Base-by-base conservation (phyloP, 2,329 filamentous ascomycete genomes). In the Paecilomyces dactylethromorphus region DNA sequence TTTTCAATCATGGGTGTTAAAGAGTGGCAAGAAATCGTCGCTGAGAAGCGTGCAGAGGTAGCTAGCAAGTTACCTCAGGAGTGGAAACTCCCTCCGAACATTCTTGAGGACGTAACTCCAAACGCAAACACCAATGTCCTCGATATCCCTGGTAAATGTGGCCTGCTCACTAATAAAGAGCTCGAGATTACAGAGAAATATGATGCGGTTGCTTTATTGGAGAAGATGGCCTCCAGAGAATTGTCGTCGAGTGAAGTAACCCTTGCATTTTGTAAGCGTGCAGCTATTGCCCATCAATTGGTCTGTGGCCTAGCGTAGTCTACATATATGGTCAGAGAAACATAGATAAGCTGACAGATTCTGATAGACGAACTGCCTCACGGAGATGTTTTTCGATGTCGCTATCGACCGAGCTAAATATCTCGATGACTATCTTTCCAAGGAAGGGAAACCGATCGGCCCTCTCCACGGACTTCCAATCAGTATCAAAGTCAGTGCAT, bases 391-490 rank as follows among this genome's bases (percentile, higher is more conserved):
- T 49, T 77, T 77, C 54, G 56, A 62, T 0, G 62, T 70, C 3
- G 77, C 75, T 0, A 57, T 77, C 1, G 65, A 71, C 4, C 63
- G 69, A n/a, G 77, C 76, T 2, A 64, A 67, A 29, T 66, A 67
- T 13, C 68, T 78, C 1, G 76, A 78, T 59, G 63, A 67, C 1
- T 71, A 75, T 52, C 62, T 73, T 1, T 32, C 62, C 22, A 60
- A 62, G 10, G 64, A 69, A 22, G 68, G 68, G 8, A 68, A 65
- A 35, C 64, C 69, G 0, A 52, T 74, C 3, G 74, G 75, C 0
- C 75, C 76, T 1, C 59, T 78, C 2, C 76, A 78, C 59, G 75
- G 75, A 0, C 60, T 77, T 0, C 75, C 75, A 0, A 66, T 78
- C 24, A 72, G 69, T 39, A 49, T 78, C 21, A 78, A 75, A 57